Conservation (phyloP, 352 stramenopile genomes). For the Saprolegnia diclina region DNA sequence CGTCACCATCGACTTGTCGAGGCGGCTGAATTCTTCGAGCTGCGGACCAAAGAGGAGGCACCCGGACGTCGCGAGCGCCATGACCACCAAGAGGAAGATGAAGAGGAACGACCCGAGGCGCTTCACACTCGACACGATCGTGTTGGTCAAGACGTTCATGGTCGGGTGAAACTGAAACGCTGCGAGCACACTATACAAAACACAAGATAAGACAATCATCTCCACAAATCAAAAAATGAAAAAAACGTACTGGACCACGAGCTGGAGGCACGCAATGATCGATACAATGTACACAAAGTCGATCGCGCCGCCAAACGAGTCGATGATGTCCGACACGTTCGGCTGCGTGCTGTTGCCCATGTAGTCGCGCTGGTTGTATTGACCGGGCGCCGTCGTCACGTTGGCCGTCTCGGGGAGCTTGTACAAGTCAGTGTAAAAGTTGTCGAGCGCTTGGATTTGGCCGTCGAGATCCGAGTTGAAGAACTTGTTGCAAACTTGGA, state of each 20-base stretch:
- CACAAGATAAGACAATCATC: background rate
- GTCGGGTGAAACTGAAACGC: slow-evolving; percentile 49
- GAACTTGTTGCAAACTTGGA: slow-evolving; percentile 15
- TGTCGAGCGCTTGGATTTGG: background rate
- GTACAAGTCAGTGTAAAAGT: slow-evolving; percentile 8
- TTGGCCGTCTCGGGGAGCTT: background rate
- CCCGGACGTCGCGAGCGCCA: slow-evolving; percentile 46
- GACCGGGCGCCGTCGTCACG: too few relatives aligned
- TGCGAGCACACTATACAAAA: slow-evolving; percentile 1
- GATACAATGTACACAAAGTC: slow-evolving; percentile 15
- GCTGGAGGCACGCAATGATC: slow-evolving; percentile 9
- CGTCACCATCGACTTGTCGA: slow-evolving; percentile 40
- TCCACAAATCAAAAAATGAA: background rate
- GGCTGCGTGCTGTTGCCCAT: slow-evolving; percentile 6
- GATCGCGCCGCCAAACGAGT: background rate
- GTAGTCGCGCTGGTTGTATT: background rate
- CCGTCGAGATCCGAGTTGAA: background rate
- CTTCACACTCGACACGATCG: slow-evolving; percentile 42
- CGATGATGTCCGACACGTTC: background rate
- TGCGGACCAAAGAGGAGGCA: slow-evolving; percentile 51
- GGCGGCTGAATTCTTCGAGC: slow-evolving; percentile 42
- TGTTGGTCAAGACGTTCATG: slow-evolving; percentile 52
- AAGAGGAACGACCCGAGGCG: slow-evolving; percentile 51
- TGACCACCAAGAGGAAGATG: slow-evolving; percentile 52
- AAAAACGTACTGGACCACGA: slow-evolving; percentile 4